Evolutionary conservation across 441 rosid genomes (phyloP), one percentile per base, ranked within the genome.

Genomic region (Bruguiera hainesii): DNA sequence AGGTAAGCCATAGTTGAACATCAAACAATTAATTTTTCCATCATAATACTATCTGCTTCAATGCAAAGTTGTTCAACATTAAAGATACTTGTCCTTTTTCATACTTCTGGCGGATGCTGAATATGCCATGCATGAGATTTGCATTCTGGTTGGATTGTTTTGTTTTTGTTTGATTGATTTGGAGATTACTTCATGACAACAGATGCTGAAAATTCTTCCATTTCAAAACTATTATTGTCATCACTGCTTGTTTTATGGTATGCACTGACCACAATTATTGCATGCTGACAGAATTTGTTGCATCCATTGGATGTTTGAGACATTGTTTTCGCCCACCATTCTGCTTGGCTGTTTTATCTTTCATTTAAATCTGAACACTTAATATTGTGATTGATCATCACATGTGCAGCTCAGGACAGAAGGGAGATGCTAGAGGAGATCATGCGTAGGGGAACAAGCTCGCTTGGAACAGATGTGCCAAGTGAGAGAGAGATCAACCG

Each of bases 401-500:
- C 68, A 50, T 74, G 50, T 82, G 85, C 96, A 94, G 97, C 98
- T 71, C 84, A 87, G 85, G 99, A 96, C 80, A 87, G 99, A 74
- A 86, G 87, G 77, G 96, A 88, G 78, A 83, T 96, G 98, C 82
- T 96, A 76, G 92, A 88, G 79, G 99, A 91, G 82, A 89, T 96
- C 59, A 93, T 93, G 99, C 89, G 96, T 28, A 87, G 76, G 81
- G 99, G 99, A 76, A 83, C 98, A 64, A 93, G 99, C 73, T 84
- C 98, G 50, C 91, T 93, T 30, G 99, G 99, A 75, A 79, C 81
- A 28, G 99, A 93, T 71, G 98, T 96, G 73, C 99, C 98, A 28
- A 96, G 98, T 71, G 98, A 96, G 83, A 88, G 98, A 77, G 99
- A 96, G 83, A 96, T 96, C 76, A 96, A 96, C 76, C 82, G 95